These are phyloP conservation scores for Citrus maxima DNA, from an alignment of 345 rosid species.

Conservation along the genomic window DNA sequence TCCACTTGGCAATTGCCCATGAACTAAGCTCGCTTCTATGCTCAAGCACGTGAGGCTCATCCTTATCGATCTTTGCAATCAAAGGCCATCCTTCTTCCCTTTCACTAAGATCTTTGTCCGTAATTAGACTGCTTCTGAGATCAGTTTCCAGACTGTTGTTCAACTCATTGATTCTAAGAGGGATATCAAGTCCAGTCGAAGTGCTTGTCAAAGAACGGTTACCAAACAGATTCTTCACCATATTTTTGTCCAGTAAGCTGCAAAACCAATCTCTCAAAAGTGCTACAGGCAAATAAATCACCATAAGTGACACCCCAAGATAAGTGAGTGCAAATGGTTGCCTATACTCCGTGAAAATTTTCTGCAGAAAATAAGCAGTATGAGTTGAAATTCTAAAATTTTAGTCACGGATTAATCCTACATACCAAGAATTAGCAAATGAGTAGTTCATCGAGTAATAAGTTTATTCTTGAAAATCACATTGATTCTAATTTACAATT, in stretches of 20 bases:
- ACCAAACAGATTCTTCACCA: constrained; percentile 6
- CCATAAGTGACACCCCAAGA: constrained; percentile 65
- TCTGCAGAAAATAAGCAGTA: constrained; percentile 30
- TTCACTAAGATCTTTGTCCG: constrained; percentile 35
- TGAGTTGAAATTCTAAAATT: background rate
- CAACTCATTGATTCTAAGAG: constrained; percentile 36
- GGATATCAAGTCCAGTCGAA: constrained; percentile 35
- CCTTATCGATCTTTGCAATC: constrained; percentile 27
- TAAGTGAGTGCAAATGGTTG: constrained; percentile 66
- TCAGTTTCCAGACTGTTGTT: constrained; percentile 19
- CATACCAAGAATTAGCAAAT: no score
- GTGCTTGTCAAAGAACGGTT: constrained; percentile 7
- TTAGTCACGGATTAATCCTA: background rate
- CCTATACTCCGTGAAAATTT: constrained; percentile 46
- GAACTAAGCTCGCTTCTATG: constrained; percentile 20
- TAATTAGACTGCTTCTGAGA: constrained; percentile 16
- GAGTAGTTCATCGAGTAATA: no score
- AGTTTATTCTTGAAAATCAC: background rate
- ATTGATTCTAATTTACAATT: background rate
- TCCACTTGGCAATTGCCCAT: constrained; percentile 40
- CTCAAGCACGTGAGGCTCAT: constrained; percentile 20
- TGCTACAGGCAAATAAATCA: constrained; percentile 48
- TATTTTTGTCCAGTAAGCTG: constrained; percentile 16
- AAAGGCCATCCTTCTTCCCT: constrained; percentile 49
- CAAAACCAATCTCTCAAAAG: constrained; percentile 43